phyloP scores from a whole-genome alignment of 2,329 filamentous ascomycete species.

The Fusarium chaquense region DNA sequence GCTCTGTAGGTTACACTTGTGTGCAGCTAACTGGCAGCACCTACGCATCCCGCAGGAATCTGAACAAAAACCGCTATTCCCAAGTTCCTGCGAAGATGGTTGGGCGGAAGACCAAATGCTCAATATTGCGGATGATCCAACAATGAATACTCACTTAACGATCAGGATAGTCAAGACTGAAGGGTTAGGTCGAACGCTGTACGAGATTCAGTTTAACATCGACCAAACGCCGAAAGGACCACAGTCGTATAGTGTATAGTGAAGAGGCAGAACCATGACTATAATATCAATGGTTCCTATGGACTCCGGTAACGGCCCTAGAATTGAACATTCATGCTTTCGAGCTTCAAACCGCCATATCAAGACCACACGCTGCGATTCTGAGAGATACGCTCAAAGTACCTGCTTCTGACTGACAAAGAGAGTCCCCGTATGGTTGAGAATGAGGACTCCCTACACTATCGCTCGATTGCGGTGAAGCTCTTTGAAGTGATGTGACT shows the following conservation, averaged over 20 bases:
- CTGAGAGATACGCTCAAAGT: background rate
- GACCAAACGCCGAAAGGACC: background rate
- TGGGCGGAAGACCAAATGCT: constrained; percentile 28
- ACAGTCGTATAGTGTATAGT: background rate
- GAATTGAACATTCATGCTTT: background rate
- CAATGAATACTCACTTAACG: constrained; percentile 4
- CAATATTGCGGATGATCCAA: constrained; percentile 5
- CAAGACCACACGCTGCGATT: no score
- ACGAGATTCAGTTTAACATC: constrained; percentile 32
- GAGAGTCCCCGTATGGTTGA: background rate
- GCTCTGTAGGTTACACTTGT: constrained; percentile 27
- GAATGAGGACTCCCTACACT: background rate
- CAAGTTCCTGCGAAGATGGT: background rate
- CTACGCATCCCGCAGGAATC: background rate
- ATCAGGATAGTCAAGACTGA: constrained; percentile 18
- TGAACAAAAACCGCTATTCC: constrained; percentile 31
- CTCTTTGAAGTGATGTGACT: constrained; percentile 1
- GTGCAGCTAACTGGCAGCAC: background rate
- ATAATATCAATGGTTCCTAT: background rate
- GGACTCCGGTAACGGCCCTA: background rate
- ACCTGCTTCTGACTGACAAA: background rate
- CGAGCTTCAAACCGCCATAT: background rate
- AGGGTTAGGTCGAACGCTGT: constrained; percentile 34
- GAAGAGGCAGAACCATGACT: background rate
- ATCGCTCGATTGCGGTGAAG: background rate